Evolutionary conservation across 805 yeast genomes (phyloP), one percentile per base, ranked within the genome.

Genomic region (Ogataea trehalophila): DNA sequence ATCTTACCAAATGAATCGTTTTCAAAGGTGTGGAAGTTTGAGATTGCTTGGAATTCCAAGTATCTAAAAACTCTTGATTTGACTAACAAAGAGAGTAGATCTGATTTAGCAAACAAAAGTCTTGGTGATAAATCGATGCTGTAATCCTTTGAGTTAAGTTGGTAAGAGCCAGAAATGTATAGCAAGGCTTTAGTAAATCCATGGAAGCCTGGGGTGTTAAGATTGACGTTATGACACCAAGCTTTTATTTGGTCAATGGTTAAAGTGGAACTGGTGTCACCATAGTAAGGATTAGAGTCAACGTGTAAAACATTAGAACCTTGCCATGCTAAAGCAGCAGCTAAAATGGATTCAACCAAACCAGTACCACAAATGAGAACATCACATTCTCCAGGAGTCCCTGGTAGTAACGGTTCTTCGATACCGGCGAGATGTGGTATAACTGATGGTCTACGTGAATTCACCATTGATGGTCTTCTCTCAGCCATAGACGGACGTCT

Each of bases 311-410:
- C 97, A 54, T 77, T 81, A n/a, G 94, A 81, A n/a, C 99, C 99
- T 58, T 89, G 96, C 98, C 99, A 94, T 13, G 97, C 85, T 41
- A 94, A 73, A 0, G 97, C 92, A 13, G 97, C 96, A 0, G 98
- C 97, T 42, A 90, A 68, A 13, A 94, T 82, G 55, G 89, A 80
- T 65, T 94, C 96, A 2, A 83, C 84, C 38, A 94, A 73, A 4
- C 98, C 98, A 0, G 99, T 92, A 35, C 99, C 99, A 53, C 86
- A 80, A 47, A 94, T 86, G 31, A 94, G 74, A 14, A 94, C 96
- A 62, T 94, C 99, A 56, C 89, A 87, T 51, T 83, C 70, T 29
- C 83, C 87, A 6, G 94, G 81, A 34, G 80, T 76, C 18, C 71
- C 71, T 17, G 83, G 83, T 33, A 78, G 68, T 42, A 69, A 70